Base-by-base conservation (phyloP, 1,284 basidiomycete genomes). In the Moniliophthora roreri region DNA sequence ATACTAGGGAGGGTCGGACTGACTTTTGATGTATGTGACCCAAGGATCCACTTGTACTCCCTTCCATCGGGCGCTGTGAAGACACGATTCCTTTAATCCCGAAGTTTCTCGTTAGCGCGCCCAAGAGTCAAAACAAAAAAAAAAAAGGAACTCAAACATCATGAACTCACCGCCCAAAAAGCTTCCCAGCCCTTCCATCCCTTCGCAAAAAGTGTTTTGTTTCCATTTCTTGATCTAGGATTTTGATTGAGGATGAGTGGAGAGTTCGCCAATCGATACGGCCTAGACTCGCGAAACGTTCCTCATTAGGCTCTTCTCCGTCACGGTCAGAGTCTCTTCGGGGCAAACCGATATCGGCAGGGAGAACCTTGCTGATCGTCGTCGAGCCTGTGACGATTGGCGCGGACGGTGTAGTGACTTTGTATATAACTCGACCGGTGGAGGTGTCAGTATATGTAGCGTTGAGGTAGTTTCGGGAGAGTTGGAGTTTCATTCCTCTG, bases 41-140 rank as follows among this genome's bases (percentile, higher is more conserved):
- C 56, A 40, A 71, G 51, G 7, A 60, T 61, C 71, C 71, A 73
- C 42, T 63, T 65, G 48, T 72, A 74, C 54, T 69, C 67, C 39
- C 62, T 64, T 2, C 69, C 68, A 49, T 74, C 72, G 1, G 59
- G 63, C 0, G 60, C 69, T 18, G 58, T 66, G 50, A 72, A 72
- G 4, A 63, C 56, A 2, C 65, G 65, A 54, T 65, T 52, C n/a
- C n/a, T n/a, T n/a, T n/a, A n/a, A n/a, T n/a, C n/a, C n/a, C 9
- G n/a, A n/a, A n/a, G n/a, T n/a, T n/a, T n/a, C n/a, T n/a, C n/a
- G n/a, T n/a, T n/a, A n/a, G n/a, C n/a, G n/a, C n/a, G n/a, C n/a
- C n/a, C n/a, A n/a, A n/a, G n/a, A n/a, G n/a, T n/a, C n/a, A n/a
- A n/a, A n/a, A n/a, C n/a, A n/a, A n/a, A n/a, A n/a, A n/a, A n/a